Evolutionary conservation across 257 asterid species (phyloP), one percentile per base, ranked within the genome.

Genomic region (Cruciata laevipes): DNA sequence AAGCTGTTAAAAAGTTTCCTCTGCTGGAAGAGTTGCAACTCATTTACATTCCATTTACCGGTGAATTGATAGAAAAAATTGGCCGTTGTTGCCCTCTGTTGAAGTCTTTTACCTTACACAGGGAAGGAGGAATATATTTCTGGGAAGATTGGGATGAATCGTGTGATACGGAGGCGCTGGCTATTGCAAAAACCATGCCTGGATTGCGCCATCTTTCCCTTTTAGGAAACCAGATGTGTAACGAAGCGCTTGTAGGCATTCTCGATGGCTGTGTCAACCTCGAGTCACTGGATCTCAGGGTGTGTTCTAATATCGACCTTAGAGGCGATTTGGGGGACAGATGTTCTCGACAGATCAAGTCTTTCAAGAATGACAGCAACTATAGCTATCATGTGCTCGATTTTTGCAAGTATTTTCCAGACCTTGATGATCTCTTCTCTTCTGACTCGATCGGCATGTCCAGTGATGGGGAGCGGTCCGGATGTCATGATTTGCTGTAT

Each of bases 281-380:
- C 42, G 86, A 86, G 61, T 80, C 86, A 20, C 83, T 86, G n/a
- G 87, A 80, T 77, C 38, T 86, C 8, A 67, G 85, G 16, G 66
- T 27, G 17, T 86, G 89, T 65, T 72, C 27, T 20, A 24, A 32
- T 30, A 69, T 80, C 56, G 30, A 80, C 35, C 78, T 76, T 59
- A 40, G 33, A 6, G 78, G 81, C 35, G 79, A 77, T n/a, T n/a
- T n/a, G n/a, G n/a, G n/a, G n/a, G n/a, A n/a, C n/a, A n/a, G n/a
- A n/a, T n/a, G n/a, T n/a, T n/a, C n/a, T n/a, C n/a, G n/a, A n/a
- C n/a, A n/a, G n/a, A n/a, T n/a, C n/a, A n/a, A n/a, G n/a, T n/a
- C n/a, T n/a, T n/a, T n/a, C n/a, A n/a, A n/a, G n/a, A n/a, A n/a
- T n/a, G n/a, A n/a, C n/a, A n/a, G n/a, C n/a, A n/a, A n/a, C n/a